Evolutionary conservation across 345 rosid genomes (phyloP).

Genomic region (Rhizophora apiculata): DNA sequence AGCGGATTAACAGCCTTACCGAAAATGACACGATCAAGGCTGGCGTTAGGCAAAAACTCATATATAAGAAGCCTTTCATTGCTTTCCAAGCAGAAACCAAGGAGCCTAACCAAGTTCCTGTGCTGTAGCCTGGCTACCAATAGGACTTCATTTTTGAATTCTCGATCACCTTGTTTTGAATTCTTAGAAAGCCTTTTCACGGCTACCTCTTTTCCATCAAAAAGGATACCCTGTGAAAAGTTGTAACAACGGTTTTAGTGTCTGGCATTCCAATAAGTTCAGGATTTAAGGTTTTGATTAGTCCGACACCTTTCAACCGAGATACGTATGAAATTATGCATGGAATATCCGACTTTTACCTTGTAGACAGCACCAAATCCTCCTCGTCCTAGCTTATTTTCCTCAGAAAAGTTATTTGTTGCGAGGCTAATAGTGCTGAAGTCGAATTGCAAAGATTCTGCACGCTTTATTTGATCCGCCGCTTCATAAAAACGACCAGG

Average conservation of each 20-base stretch:
- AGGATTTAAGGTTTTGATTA: no score
- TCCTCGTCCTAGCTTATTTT: background rate
- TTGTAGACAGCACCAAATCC: no score
- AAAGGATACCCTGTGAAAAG: conserved; percentile 1
- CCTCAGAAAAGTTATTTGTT: background rate
- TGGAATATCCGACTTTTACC: no score
- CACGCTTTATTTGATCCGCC: conserved; percentile 1
- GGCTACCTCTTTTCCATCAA: conserved; percentile 24
- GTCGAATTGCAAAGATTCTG: conserved; percentile 23
- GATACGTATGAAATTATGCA: no score
- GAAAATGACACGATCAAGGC: conserved; percentile 41
- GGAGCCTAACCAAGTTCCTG: conserved; percentile 37
- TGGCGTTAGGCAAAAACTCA: conserved; percentile 36
- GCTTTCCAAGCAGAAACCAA: conserved; percentile 35
- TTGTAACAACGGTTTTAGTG: no score
- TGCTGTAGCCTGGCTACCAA: conserved; percentile 42
- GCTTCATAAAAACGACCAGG: background rate
- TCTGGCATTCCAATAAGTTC: no score
- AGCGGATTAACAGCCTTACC: conserved; percentile 16
- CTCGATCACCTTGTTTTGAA: conserved; percentile 42
- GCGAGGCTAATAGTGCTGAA: background rate
- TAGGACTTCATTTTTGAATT: conserved; percentile 40
- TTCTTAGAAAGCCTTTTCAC: conserved; percentile 32
- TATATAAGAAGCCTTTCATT: conserved; percentile 41
- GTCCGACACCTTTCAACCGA: no score